phyloP scores from a whole-genome alignment of 169 alveolate species.

The Babesia gibsoni region DNA sequence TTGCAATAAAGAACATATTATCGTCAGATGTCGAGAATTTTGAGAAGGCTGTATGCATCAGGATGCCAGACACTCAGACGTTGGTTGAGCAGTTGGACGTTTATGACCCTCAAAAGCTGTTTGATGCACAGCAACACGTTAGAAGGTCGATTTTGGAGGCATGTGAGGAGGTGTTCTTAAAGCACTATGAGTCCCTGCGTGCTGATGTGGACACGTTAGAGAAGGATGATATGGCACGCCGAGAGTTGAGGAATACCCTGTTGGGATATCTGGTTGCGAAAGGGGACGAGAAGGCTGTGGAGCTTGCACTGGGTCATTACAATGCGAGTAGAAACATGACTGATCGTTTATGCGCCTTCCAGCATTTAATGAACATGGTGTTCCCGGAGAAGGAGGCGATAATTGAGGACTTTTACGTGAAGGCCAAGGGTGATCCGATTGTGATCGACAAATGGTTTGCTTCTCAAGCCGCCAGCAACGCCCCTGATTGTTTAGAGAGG shows the following conservation, averaged over 20 bases:
- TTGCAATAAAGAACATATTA: constrained; percentile 30
- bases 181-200: constrained; percentile 20
- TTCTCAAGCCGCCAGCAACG: constrained; percentile 70
- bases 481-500: constrained; percentile 63
- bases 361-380: constrained; percentile 61
- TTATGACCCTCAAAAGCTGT: constrained; percentile 54
- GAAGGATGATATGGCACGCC: constrained; percentile 62
- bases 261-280: constrained; percentile 46
- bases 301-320: constrained; percentile 50
- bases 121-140: constrained; percentile 11
- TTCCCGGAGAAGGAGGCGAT: constrained; percentile 39
- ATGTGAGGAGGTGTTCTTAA: constrained; percentile 18
- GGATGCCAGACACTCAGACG: constrained; percentile 60
- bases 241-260: constrained; percentile 53
- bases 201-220: constrained; percentile 40
- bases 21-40: constrained; percentile 32
- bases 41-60: constrained; percentile 62
- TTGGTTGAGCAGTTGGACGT: constrained; percentile 46
- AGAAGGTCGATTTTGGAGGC: constrained; percentile 17
- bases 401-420: constrained; percentile 50
- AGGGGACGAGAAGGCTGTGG: constrained; percentile 50
- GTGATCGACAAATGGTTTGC: constrained; percentile 75
- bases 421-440: constrained; percentile 61
- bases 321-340: constrained; percentile 32
- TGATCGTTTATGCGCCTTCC: constrained; percentile 53